These are phyloP conservation scores for Oryza glumipatula DNA, from an alignment of 176 grass and related monocot species.

Conservation along the genomic window DNA sequence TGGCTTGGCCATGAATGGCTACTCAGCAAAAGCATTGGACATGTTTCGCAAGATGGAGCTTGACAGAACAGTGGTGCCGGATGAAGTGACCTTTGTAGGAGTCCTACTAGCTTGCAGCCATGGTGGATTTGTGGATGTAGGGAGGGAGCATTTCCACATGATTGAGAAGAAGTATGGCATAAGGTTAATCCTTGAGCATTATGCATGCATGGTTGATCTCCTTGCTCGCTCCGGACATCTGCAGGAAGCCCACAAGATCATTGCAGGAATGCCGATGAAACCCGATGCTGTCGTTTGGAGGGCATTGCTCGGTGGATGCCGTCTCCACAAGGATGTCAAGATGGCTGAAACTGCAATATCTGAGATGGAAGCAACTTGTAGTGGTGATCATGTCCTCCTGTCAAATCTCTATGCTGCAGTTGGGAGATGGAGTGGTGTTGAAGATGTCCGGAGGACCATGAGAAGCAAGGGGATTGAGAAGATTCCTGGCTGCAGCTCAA, in stretches of 20 bases:
- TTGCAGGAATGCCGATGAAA: conserved; percentile 20
- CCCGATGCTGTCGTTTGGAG: neutral
- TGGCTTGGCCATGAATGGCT: conserved; percentile 12
- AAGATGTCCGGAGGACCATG: neutral
- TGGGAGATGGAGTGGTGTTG: conserved; percentile 16
- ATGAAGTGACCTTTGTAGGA: conserved; percentile 15
- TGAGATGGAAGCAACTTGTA: conserved; percentile 2
- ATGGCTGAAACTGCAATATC: conserved; percentile 4
- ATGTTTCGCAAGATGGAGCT: conserved; percentile 1
- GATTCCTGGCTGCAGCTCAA: conserved; percentile 9
- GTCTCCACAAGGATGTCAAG: neutral
- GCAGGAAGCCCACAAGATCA: conserved; percentile 7
- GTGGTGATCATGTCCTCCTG: neutral
- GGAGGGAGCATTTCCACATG: conserved; percentile 1
- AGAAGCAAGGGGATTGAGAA: conserved; percentile 11
- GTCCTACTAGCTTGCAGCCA: conserved; percentile 9
- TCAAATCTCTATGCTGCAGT: conserved; percentile 26
- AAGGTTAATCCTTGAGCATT: conserved; percentile 1
- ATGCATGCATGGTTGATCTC: conserved; percentile 18
- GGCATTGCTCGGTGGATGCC: conserved; percentile 6
- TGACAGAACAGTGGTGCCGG: neutral
- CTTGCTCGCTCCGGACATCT: conserved; percentile 5
- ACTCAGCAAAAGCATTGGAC: neutral
- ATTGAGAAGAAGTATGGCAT: neutral
- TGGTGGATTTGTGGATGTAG: conserved; percentile 9